Base-by-base conservation (phyloP, 2,329 filamentous ascomycete species). In the Alternaria gaisen region DNA sequence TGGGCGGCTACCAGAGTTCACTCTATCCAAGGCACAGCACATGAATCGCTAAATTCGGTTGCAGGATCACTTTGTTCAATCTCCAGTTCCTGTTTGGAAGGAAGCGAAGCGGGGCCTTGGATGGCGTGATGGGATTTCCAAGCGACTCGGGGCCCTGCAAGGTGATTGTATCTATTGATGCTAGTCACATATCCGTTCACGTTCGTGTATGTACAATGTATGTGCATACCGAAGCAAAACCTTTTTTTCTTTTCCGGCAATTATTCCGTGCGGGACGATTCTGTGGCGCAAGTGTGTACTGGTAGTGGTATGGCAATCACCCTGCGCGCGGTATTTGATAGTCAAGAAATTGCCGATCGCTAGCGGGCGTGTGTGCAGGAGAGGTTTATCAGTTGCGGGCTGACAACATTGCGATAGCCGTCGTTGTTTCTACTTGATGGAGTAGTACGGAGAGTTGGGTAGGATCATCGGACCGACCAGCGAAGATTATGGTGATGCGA, bases 391-490 rank as follows among this genome's bases (percentile, higher is more conserved):
- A 22, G 18, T 14, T 41, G 38, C 36, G 9, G 6, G 2, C n/a
- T 36, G 32, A 14, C 32, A 36, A 48, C 46, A 36, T 50, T 50
- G 46, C 32, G 46, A 50, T 50, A 38, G 46, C 26, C 46, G 32
- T 38, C 2, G 20, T 34, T 16, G 46, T 36, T 14, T 41, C n/a
- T 18, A 20, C n/a, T 20, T 40, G 38, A 40, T 20, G 38, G 38
- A 40, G 38, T 14, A 12, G 14, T 0, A 16, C 38, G 38, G 38
- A 20, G 38, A 40, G n/a, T 34, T 0, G 32, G 11, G 32, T 5
- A 36, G 20, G 28, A 32, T 34, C 44, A 34, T 48, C 44, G 44
- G 44, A 48, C 44, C 44, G 44, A 48, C 7, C 3, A 12, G 14
- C 1, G 11, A 36, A 16, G 32, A 36, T n/a, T 14, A 36, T 1